Conservation (phyloP, 257 asterid genomes). For the Gardenia jasminoides region DNA sequence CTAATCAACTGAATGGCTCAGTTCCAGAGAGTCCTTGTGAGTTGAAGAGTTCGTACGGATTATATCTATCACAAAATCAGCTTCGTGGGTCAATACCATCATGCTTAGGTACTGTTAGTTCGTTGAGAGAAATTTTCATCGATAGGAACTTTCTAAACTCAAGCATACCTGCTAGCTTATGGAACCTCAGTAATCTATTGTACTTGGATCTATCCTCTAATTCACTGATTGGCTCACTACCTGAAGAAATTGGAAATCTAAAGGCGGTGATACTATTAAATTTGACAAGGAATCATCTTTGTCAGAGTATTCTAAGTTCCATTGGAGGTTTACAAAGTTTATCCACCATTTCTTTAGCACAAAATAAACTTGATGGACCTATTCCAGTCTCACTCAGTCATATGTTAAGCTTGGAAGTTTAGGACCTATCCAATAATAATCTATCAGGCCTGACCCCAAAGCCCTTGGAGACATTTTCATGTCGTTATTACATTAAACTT, state of each 20-base stretch:
- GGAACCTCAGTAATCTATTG: slow-evolving; percentile 28
- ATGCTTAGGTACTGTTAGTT: slow-evolving; percentile 32
- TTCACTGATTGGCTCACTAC: slow-evolving; percentile 25
- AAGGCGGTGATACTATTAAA: slow-evolving; percentile 13
- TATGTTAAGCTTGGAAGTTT: slow-evolving; percentile 19
- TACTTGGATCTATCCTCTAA: slow-evolving; percentile 36
- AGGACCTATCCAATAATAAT: slow-evolving; percentile 36
- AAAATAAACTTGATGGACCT: slow-evolving; percentile 28
- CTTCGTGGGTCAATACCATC: slow-evolving; percentile 29
- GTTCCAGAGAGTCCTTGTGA: slow-evolving; percentile 24
- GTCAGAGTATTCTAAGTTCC: slow-evolving; percentile 28
- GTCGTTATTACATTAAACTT: slow-evolving; percentile 25
- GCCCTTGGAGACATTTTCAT: slow-evolving; percentile 22
- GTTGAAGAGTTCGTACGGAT: slow-evolving; percentile 9
- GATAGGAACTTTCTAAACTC: slow-evolving; percentile 26
- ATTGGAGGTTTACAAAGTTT: slow-evolving; percentile 21
- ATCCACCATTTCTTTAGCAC: slow-evolving; percentile 29
- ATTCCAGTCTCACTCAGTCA: slow-evolving; percentile 29
- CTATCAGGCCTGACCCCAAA: slow-evolving; percentile 32
- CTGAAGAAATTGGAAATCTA: slow-evolving; percentile 29
- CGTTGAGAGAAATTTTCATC: slow-evolving; percentile 27
- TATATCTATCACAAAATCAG: slow-evolving; percentile 22
- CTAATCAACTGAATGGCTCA: slow-evolving; percentile 22
- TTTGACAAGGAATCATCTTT: slow-evolving; percentile 32
- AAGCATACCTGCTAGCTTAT: slow-evolving; percentile 26